phyloP scores from a whole-genome alignment of 2,329 filamentous ascomycete genomes.

The Penicillium verrucosum region DNA sequence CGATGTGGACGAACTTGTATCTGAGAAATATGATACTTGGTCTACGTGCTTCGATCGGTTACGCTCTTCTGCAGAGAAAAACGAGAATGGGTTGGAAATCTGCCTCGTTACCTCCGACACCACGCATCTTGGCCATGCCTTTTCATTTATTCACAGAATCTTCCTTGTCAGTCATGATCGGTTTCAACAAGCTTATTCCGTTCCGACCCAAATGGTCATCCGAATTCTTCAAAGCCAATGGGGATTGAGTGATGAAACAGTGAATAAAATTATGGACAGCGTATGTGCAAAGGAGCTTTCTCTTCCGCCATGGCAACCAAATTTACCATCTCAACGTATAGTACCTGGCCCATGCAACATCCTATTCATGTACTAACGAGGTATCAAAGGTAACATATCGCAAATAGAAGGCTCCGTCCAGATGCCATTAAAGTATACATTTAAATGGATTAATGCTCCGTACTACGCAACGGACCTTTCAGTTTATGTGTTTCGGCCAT shows the following conservation, averaged over 20 bases:
- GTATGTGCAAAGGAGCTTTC: background rate
- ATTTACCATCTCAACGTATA: background rate
- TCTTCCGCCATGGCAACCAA: background rate
- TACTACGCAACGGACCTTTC: too few species aligned
- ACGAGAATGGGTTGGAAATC: background rate
- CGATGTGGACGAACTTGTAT: background rate
- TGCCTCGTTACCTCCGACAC: background rate
- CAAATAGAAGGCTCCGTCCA: background rate
- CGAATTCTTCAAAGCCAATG: background rate
- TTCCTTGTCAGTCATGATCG: background rate
- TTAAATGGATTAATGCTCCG: too few species aligned
- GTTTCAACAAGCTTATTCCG: background rate
- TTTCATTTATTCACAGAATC: background rate
- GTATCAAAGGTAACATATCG: background rate
- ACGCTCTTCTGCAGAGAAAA: background rate
- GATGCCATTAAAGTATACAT: too few species aligned
- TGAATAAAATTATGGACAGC: background rate
- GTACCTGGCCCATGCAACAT: background rate
- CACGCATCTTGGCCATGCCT: background rate
- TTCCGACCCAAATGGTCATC: background rate
- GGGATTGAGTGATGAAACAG: background rate
- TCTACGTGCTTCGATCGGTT: background rate
- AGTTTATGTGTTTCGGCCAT: too few species aligned
- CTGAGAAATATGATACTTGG: background rate
- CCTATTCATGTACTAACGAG: background rate